A percentile compares a stretch with the other conserved stretches of the same genome.
These are phyloP conservation scores for Phellinidium pouzarii DNA, from an alignment of 1,284 basidiomycete species.

Conservation along the genomic window DNA sequence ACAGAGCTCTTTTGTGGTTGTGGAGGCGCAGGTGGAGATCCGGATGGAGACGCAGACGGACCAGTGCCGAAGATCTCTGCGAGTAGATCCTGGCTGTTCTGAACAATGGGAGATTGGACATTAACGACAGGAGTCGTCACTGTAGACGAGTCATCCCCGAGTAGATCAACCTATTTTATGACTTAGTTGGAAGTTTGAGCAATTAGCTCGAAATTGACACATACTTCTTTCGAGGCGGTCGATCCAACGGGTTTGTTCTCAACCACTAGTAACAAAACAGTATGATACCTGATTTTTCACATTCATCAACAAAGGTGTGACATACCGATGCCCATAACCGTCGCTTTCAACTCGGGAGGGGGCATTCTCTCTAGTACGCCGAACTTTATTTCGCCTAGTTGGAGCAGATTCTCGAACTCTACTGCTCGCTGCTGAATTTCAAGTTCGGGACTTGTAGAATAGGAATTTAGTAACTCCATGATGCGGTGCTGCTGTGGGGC, in stretches of 20 bases:
- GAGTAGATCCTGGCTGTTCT: constrained; percentile 84
- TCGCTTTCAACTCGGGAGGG: constrained; percentile 90
- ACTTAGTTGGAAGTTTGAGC: constrained; percentile 7
- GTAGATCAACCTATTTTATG: constrained; percentile 52
- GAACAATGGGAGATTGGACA: constrained; percentile 39
- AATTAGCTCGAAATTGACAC: constrained; percentile 6
- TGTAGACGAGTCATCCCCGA: constrained; percentile 62
- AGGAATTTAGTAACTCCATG: constrained; percentile 66
- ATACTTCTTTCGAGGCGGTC: constrained; percentile 70
- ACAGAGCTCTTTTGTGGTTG: constrained; percentile 56
- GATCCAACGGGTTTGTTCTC: constrained; percentile 93
- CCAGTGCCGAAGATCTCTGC: constrained; percentile 87
- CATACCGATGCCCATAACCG: constrained; percentile 85
- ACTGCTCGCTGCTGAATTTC: constrained; percentile 96
- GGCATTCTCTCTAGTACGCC: constrained; percentile 98
- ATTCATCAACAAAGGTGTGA: no score
- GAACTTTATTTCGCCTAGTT: constrained; percentile 66
- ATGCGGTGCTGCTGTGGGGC: constrained; percentile 72
- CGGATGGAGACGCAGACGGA: constrained; percentile 31
- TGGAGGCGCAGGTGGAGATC: constrained; percentile 34
- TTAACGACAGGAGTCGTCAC: constrained; percentile 29
- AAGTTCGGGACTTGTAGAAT: constrained; percentile 82
- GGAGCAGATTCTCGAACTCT: constrained; percentile 86
- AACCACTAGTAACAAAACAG: constrained; percentile 49
- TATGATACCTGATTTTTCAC: no score